These are phyloP conservation scores for Amanita exitialis DNA, from an alignment of 768 basidiomycete genomes.

Conservation along the genomic window DNA sequence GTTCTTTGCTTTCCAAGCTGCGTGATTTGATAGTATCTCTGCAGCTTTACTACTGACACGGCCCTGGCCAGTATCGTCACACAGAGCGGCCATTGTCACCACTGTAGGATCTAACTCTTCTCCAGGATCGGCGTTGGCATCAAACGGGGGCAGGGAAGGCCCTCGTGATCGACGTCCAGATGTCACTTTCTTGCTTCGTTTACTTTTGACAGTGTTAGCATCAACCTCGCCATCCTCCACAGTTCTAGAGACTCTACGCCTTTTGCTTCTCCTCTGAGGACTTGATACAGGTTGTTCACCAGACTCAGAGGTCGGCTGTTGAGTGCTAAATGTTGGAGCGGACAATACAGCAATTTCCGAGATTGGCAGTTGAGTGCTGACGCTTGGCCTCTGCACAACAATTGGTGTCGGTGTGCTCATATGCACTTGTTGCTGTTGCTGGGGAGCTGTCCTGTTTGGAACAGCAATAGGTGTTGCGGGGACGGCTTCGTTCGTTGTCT, in stretches of 20 bases:
- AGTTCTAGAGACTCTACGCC: conserved; percentile 10
- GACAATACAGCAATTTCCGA: background rate
- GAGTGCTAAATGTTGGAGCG: background rate
- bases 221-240: conserved; percentile 9
- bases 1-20: conserved; percentile 61
- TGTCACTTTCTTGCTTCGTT: conserved; percentile 17
- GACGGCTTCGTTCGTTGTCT: background rate
- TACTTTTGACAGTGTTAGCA: conserved; percentile 10
- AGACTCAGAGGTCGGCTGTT: background rate
- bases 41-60: conserved; percentile 70
- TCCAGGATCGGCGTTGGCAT: conserved; percentile 53
- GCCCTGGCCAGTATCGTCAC: conserved; percentile 70
- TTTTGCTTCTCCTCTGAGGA: conserved; percentile 10
- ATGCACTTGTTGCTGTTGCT: background rate
- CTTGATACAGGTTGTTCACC: background rate
- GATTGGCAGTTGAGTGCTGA: background rate
- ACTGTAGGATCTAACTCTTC: conserved; percentile 76
- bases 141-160: conserved; percentile 45
- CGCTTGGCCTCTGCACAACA: background rate
- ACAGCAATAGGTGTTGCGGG: background rate
- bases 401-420: background rate
- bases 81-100: conserved; percentile 75
- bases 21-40: conserved; percentile 62
- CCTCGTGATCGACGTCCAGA: conserved; percentile 28
- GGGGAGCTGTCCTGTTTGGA: background rate